Percentiles rank a stretch among this genome's conserved stretches.
Conservation (phyloP, 345 rosid genomes). For the Gossypium sturtianum region DNA sequence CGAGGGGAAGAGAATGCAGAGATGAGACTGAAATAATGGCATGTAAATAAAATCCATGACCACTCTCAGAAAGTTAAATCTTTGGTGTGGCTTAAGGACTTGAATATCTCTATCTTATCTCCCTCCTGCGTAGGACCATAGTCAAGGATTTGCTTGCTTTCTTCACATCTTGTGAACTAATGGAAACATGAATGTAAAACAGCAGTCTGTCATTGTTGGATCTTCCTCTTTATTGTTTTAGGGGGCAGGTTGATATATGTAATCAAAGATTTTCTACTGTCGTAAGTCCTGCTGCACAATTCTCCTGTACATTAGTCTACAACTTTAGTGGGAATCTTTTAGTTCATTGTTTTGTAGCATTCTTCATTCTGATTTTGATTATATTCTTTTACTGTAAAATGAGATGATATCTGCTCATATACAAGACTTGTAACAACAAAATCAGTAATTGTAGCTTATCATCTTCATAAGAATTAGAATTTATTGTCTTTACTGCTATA, state of each 20-base stretch:
- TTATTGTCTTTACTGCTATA: slow-evolving; percentile 22
- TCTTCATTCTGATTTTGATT: not conserved
- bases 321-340: not conserved
- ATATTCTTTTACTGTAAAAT: not conserved
- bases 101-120: not conserved
- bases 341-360: not conserved
- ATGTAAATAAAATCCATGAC: not conserved
- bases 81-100: not conserved
- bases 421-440: not conserved
- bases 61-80: not conserved
- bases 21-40: not conserved
- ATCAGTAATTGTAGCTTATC: not conserved
- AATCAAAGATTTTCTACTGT: not conserved
- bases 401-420: not conserved
- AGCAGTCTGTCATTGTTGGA: not conserved
- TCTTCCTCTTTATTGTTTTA: not conserved
- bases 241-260: not conserved
- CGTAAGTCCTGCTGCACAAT: not conserved
- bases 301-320: not conserved
- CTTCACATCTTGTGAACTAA: not conserved
- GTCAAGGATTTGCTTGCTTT: not conserved
- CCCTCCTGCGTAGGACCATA: not conserved
- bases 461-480: not conserved
- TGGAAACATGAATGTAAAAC: not conserved
- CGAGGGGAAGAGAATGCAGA: not conserved